Evolutionary conservation across 768 basidiomycete genomes (phyloP).

Genomic region (Serendipita sp.): DNA sequence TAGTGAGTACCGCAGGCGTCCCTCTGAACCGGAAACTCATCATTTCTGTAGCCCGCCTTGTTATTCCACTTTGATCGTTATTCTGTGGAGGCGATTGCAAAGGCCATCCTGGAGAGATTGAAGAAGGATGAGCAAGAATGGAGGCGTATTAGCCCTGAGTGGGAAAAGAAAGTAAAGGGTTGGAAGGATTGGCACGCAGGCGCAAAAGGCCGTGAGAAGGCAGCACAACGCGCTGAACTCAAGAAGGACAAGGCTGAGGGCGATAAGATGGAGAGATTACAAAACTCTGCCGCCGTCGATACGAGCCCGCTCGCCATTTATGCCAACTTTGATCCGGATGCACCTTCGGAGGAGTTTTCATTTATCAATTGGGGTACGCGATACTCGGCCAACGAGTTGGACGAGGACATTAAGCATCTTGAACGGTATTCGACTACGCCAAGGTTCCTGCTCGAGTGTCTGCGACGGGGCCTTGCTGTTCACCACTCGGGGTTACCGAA

Average conservation of each 20-base stretch:
- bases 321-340: slow-evolving; percentile 37
- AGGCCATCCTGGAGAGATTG: slow-evolving; percentile 23
- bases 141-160: slow-evolving; percentile 30
- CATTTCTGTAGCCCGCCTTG: slow-evolving; percentile 37
- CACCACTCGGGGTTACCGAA: slow-evolving; percentile 60
- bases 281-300: slow-evolving; percentile 14
- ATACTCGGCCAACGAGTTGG: slow-evolving; percentile 33
- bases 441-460: slow-evolving; percentile 31
- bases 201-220: slow-evolving; percentile 33
- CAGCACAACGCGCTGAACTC: slow-evolving; percentile 21
- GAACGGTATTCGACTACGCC: slow-evolving; percentile 21
- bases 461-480: slow-evolving; percentile 47
- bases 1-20: slow-evolving; percentile 27
- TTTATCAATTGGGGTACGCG: slow-evolving; percentile 31
- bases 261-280: slow-evolving; percentile 17
- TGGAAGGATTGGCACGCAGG: slow-evolving; percentile 35
- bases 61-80: slow-evolving; percentile 51
- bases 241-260: slow-evolving; percentile 25
- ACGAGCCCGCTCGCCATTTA: slow-evolving; percentile 2
- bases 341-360: slow-evolving; percentile 43
- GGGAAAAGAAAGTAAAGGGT: slow-evolving; percentile 33
- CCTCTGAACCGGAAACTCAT: background rate
- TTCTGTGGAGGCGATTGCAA: slow-evolving; percentile 40
- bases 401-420: slow-evolving; percentile 30
- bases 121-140: slow-evolving; percentile 32